These are phyloP conservation scores for Geotrichum reessii DNA, from an alignment of 1,139 yeast species.

Conservation along the genomic window DNA sequence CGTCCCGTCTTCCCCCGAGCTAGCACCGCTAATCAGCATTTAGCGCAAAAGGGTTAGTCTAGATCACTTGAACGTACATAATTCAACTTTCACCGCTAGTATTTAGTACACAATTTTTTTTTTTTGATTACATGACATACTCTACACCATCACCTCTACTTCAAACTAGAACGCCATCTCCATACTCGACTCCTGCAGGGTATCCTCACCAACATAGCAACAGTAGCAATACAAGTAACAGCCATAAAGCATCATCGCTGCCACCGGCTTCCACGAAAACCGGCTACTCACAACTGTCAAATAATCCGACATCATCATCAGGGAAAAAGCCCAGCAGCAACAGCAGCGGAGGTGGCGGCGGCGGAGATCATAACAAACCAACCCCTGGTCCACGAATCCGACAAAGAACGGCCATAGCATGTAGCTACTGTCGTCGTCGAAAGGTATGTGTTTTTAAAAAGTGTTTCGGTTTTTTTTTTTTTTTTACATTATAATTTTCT, in stretches of 20 bases:
- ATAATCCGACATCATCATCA: background rate
- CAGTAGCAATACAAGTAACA: background rate
- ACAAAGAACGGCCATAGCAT: slow-evolving; percentile 33
- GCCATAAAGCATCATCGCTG: background rate
- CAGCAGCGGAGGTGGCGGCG: background rate
- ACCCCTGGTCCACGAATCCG: slow-evolving; percentile 16
- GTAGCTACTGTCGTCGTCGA: slow-evolving; percentile 33
- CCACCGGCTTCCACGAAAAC: background rate
- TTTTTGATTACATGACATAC: background rate
- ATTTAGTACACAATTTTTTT: no score
- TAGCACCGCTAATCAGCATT: background rate
- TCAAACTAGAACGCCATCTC: background rate
- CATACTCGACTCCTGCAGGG: background rate
- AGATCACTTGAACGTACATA: background rate
- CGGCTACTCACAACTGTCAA: background rate
- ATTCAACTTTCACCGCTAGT: no score
- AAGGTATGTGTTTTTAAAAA: slow-evolving; percentile 23
- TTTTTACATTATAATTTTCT: background rate
- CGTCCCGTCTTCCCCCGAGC: background rate
- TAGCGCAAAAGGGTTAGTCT: background rate
- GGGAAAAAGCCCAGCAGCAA: background rate
- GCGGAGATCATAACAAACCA: background rate
- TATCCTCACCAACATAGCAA: background rate
- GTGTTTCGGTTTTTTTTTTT: background rate
- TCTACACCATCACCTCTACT: background rate